Conservation (phyloP, 2,329 filamentous ascomycete species). For the Microdochium trichocladiopsis region DNA sequence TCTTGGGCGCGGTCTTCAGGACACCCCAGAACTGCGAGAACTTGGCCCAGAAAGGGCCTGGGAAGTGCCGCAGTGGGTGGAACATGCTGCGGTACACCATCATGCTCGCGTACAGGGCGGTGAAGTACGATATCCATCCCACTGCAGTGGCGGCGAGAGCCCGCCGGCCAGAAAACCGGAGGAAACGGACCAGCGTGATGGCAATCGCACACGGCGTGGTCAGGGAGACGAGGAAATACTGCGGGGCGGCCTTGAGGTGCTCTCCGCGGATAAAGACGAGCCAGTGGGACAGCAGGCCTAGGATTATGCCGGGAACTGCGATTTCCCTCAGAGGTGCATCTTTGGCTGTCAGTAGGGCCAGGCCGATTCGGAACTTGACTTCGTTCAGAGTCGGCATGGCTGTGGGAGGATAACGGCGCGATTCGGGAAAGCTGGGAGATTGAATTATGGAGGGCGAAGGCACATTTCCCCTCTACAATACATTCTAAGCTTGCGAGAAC, state of each 20-base stretch:
- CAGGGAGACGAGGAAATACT: constrained; percentile 4
- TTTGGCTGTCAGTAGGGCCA: neutral
- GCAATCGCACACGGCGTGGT: constrained; percentile 1
- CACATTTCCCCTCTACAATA: neutral
- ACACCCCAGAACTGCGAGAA: constrained; percentile 9
- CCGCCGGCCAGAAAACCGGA: neutral
- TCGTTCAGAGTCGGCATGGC: neutral
- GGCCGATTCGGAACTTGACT: neutral
- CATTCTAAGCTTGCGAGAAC: too few species aligned
- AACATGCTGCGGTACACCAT: constrained; percentile 8
- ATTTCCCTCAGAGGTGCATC: neutral
- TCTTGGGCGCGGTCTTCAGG: constrained; percentile 6
- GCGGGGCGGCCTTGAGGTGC: constrained; percentile 7
- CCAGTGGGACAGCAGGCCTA: constrained; percentile 5
- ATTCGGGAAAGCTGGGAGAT: neutral
- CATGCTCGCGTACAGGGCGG: constrained; percentile 8
- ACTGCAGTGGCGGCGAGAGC: constrained; percentile 3
- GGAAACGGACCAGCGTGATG: constrained; percentile 1
- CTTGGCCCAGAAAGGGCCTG: constrained; percentile 5
- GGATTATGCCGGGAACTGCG: neutral
- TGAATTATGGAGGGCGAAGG: neutral
- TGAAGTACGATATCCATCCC: constrained; percentile 6
- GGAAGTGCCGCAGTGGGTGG: constrained; percentile 8
- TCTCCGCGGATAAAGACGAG: constrained; percentile 9
- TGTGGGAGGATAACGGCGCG: neutral